A percentile compares a stretch with the other conserved stretches of the same genome.
Evolutionary conservation across 2,329 filamentous ascomycete genomes (phyloP).

Genomic region (Colletotrichum orchidophilum): DNA sequence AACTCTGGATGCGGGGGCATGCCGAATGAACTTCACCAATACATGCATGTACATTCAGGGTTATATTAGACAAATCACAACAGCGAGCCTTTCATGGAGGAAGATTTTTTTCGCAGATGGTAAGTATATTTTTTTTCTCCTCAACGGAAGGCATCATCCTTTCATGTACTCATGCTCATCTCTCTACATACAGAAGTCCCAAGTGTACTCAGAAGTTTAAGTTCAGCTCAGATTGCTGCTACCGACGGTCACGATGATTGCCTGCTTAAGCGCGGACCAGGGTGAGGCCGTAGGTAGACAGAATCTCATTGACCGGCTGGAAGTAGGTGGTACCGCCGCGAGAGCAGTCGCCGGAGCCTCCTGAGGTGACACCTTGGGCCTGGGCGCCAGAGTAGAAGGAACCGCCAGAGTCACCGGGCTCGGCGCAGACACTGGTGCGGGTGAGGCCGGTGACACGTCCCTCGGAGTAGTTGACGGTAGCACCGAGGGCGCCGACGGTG

Average conservation of each 20-base stretch:
- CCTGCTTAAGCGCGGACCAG: constrained; percentile 38
- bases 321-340: constrained; percentile 49
- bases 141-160: background rate
- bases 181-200: background rate
- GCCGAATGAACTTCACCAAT: background rate
- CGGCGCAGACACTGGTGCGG: constrained; percentile 50
- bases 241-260: background rate
- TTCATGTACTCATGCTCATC: background rate
- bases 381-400: constrained; percentile 50
- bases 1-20: background rate
- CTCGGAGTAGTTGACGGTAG: constrained; percentile 49
- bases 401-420: constrained; percentile 53
- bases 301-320: constrained; percentile 52
- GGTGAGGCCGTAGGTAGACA: constrained; percentile 48
- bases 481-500: constrained; percentile 45
- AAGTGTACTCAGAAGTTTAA: background rate
- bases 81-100: background rate
- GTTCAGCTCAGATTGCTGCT: background rate
- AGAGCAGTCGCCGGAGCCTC: constrained; percentile 50
- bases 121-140: background rate
- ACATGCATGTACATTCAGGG: background rate
- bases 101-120: background rate
- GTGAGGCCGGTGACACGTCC: constrained; percentile 51
- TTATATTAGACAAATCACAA: no score
- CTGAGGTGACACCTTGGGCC: constrained; percentile 53